These are phyloP conservation scores for Rutidosis leptorrhynchoides DNA, from an alignment of 129 eudicot genomes.

Conservation along the genomic window DNA sequence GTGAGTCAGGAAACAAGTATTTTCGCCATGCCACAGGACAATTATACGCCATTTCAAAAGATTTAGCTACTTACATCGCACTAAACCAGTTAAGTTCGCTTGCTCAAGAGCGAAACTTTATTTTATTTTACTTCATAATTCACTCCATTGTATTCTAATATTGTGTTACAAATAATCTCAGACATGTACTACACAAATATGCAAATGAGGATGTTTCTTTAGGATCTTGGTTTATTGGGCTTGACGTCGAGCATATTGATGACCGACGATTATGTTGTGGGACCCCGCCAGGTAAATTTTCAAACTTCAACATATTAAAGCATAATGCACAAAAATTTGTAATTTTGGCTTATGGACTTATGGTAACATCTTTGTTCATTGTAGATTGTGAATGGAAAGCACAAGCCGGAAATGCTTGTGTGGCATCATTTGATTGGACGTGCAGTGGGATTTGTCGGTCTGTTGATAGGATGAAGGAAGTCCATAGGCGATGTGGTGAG, in stretches of 20 bases:
- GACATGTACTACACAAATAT: conserved; percentile 81
- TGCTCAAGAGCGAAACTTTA: background rate
- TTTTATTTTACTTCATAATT: background rate
- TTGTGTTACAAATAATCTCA: conserved; percentile 24
- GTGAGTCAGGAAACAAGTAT: conserved; percentile 86
- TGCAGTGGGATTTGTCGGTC: conserved; percentile 85
- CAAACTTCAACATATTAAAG: background rate
- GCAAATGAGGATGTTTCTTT: conserved; percentile 88
- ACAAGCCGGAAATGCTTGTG: conserved; percentile 79
- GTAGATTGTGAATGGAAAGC: conserved; percentile 94
- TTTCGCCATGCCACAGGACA: conserved; percentile 98
- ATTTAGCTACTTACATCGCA: conserved; percentile 82
- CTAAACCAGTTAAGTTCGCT: conserved; percentile 63
- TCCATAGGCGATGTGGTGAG: conserved; percentile 75
- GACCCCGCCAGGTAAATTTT: conserved; percentile 72
- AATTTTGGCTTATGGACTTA: background rate
- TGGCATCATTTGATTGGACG: conserved; percentile 87
- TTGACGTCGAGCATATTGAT: conserved; percentile 79
- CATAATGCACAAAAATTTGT: background rate
- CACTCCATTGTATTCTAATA: conserved; percentile 9
- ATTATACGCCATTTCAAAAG: conserved; percentile 78
- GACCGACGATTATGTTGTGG: conserved; percentile 90
- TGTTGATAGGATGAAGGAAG: conserved; percentile 77
- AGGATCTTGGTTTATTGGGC: conserved; percentile 91
- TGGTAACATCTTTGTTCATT: background rate